Base-by-base conservation (phyloP, 495 filamentous ascomycete genomes). In the Xylaria sp. region DNA sequence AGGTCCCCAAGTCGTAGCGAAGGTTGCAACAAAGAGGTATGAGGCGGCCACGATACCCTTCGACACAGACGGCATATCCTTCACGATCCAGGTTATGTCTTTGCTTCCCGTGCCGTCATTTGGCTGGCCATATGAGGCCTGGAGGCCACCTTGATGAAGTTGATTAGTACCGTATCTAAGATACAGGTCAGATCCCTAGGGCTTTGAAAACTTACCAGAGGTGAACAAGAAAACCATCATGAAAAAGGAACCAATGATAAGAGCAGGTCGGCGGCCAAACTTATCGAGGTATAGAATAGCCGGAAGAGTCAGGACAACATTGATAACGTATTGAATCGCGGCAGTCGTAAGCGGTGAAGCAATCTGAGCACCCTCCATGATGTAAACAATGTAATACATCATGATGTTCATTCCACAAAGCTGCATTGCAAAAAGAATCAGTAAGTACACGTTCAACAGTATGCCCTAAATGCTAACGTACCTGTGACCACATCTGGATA, bases 251-350 rank as follows among this genome's bases (percentile, higher is more conserved):
- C 93, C 94, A 2, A 87, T 82, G 15, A 95, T 87, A 2, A 95
- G 83, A 3, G 93, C 86, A 65, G 92, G 92, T 11, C 93, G 88
- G 1, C 92, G 90, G 29, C 92, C 92, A 75, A 92, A 91, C 24
- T 88, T 92, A 75, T 95, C 92, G 71, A 95, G 91, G 15, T 89
- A 92, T 73, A 90, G 87, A 53, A 94, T 83, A 52, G 91, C 92
- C 0, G 91, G 92, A 6, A 93, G 73, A 12, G 90, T 93, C 69
- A 93, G 77, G 26, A 83, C 82, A 2, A 93, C 90, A 78, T 93
- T 93, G 79, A 95, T 89, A 63, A 93, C 88, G 77, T 94, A 95
- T 73, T 93, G 92, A 63, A 95, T 90, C 0, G 90, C 91, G 4
- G 92, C 87, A 2, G 91, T 90, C 35, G 92, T 83, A 12, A 93